phyloP scores from a whole-genome alignment of 805 yeast species.

The Lachancea kluyveri region DNA sequence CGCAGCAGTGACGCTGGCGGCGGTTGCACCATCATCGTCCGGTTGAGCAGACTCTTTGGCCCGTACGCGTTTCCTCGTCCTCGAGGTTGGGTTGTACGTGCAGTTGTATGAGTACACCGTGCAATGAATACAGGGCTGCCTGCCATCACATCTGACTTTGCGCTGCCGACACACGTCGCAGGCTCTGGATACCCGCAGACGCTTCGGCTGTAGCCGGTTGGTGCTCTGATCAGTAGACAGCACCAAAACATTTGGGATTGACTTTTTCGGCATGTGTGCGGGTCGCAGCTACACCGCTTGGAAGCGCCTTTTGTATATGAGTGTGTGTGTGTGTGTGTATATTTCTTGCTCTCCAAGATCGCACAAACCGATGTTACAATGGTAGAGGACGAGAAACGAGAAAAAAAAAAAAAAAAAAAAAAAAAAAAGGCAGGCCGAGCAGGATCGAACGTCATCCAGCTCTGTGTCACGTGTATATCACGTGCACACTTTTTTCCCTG shows the following conservation, averaged over 20 bases:
- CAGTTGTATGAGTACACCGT: slow-evolving; percentile 72
- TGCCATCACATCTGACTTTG: slow-evolving; percentile 76
- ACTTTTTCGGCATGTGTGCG: too few species aligned
- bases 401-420: too few species aligned
- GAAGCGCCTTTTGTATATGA: too few species aligned
- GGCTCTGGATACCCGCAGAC: slow-evolving; percentile 66
- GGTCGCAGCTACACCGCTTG: too few species aligned
- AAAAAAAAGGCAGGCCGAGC: too few species aligned
- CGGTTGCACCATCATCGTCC: slow-evolving; percentile 1
- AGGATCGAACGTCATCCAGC: too few species aligned
- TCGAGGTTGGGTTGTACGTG: slow-evolving; percentile 36
- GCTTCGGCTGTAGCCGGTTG: slow-evolving; percentile 33
- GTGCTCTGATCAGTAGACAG: slow-evolving; percentile 21
- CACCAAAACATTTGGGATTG: slow-evolving; percentile 19
- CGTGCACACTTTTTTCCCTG: too few species aligned
- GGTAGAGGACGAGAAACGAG: too few species aligned
- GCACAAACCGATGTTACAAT: neutral
- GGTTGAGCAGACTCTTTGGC: too few species aligned
- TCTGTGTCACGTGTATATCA: too few species aligned
- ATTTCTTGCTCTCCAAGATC: slow-evolving; percentile 2
- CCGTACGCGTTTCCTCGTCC: slow-evolving; percentile 1
- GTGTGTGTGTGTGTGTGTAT: too few species aligned
- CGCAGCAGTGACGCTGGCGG: slow-evolving; percentile 1
- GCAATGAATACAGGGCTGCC: slow-evolving; percentile 74
- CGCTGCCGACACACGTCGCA: slow-evolving; percentile 71